Percentiles rank a stretch among this genome's conserved stretches.
Conservation (phyloP, 352 stramenopile genomes). For the Peronospora farinosa region DNA sequence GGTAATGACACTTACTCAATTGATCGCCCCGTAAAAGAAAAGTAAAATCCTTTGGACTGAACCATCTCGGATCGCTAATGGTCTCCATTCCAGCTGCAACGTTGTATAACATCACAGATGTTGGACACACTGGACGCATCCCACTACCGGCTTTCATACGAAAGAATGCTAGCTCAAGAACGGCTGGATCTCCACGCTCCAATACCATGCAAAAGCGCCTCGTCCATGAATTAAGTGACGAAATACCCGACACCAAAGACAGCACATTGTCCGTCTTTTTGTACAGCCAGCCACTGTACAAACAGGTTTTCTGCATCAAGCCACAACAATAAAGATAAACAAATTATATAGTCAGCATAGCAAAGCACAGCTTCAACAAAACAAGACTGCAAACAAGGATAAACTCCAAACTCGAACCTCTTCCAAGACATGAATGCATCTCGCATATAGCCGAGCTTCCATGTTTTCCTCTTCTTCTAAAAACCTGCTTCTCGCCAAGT, state of each 20-base stretch:
- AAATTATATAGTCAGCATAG: not conserved
- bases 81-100: conserved; percentile 40
- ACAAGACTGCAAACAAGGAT: not conserved
- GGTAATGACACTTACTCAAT: conserved; percentile 33
- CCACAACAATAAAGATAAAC: conserved; percentile 1
- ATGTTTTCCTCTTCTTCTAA: conserved; percentile 21
- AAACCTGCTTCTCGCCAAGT: conserved; percentile 35
- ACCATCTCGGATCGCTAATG: conserved; percentile 54
- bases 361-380: conserved; percentile 2
- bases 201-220: conserved; percentile 65
- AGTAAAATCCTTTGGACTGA: conserved; percentile 58
- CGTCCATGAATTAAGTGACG: conserved; percentile 60
- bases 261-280: conserved; percentile 57
- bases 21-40: conserved; percentile 44
- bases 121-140: conserved; percentile 46
- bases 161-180: conserved; percentile 73
- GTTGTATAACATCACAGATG: conserved; percentile 55
- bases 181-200: conserved; percentile 43
- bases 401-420: conserved; percentile 23
- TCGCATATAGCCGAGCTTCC: conserved; percentile 27
- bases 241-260: conserved; percentile 50
- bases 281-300: conserved; percentile 62
- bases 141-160: conserved; percentile 36
- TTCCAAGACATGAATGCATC: conserved; percentile 54
- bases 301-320: conserved; percentile 36